Evolutionary conservation across 2,329 filamentous ascomycete genomes (phyloP).

Genomic region (Hysterium pulicare): DNA sequence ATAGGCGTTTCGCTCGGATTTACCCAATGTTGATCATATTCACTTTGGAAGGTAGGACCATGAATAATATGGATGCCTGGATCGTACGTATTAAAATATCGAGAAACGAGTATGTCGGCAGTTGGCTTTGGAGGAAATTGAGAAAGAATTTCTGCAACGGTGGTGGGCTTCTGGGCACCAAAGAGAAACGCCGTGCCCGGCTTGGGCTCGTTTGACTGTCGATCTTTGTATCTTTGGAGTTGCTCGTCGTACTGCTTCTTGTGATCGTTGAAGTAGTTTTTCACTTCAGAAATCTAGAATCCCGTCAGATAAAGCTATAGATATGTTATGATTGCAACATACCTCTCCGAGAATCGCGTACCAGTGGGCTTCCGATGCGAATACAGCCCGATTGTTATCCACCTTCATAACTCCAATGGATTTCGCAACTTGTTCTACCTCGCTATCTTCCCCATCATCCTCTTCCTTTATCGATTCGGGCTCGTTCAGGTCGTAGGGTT

Average conservation of each 20-base stretch:
- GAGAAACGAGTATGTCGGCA: slow-evolving; percentile 78
- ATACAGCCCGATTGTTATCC: slow-evolving; percentile 47
- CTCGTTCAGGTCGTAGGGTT: slow-evolving; percentile 53
- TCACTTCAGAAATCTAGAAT: slow-evolving; percentile 78
- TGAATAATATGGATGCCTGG: slow-evolving; percentile 57
- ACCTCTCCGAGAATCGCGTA: slow-evolving; percentile 50
- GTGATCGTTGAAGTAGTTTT: slow-evolving; percentile 80
- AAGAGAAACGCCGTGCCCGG: slow-evolving; percentile 74
- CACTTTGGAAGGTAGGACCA: slow-evolving; percentile 73
- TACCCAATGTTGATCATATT: slow-evolving; percentile 67
- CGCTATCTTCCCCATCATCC: slow-evolving; percentile 59
- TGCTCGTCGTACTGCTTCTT: slow-evolving; percentile 87
- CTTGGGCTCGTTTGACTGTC: slow-evolving; percentile 56
- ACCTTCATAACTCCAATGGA: slow-evolving; percentile 54
- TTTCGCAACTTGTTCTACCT: slow-evolving; percentile 54
- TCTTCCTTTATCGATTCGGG: slow-evolving; percentile 55
- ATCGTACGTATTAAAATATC: slow-evolving; percentile 84
- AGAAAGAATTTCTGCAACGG: slow-evolving; percentile 72
- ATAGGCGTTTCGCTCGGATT: slow-evolving; percentile 69
- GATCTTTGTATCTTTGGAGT: slow-evolving; percentile 69
- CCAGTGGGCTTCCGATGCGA: slow-evolving; percentile 52
- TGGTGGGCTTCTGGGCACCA: slow-evolving; percentile 65
- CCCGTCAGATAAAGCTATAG: slow-evolving; percentile 9
- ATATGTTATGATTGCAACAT: slow-evolving; percentile 24
- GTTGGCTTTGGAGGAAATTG: slow-evolving; percentile 77